Base-by-base conservation (phyloP, 1,139 yeast species). In the Hansenula anomala region DNA sequence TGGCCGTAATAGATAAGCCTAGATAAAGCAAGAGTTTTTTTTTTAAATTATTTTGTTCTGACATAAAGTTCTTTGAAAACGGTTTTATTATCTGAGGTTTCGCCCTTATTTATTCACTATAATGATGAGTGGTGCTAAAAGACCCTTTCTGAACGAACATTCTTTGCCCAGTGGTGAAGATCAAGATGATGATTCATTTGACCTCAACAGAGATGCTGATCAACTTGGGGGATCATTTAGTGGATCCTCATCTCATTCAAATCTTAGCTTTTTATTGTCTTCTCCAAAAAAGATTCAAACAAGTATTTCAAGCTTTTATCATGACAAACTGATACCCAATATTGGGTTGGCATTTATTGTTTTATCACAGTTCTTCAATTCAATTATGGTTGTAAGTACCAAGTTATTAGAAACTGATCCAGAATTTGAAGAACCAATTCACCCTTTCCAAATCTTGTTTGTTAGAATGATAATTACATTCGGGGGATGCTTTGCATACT, bases 391-490 rank as follows among this genome's bases (percentile, higher is more conserved):
- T 9, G 74, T 82, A 12, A 71, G 86, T 7, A 82, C 94, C 48
- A 82, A 86, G 55, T 61, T 87, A 19, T 63, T 87, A 36, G 85
- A 80, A 44, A 75, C 84, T 2, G 85, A 82, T 48, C 66, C 72
- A 19, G 75, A 70, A 40, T 69, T 71, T 20, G 69, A 69, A 3
- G 55, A 49, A 6, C 82, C 83, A 8, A 73, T 86, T 47, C 81
- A 83, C 53, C 94, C 96, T 1, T 61, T 85, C 28, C 95, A 87
- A 59, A 82, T 87, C 38, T 64, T 89, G 32, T 75, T 84, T 49
- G 78, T 75, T 7, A 71, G 97, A 40, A 88, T 88, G 96, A 43
- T 65, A 24, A 73, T 87, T 43, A 89, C 96, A 0, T 75, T 76
- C 45, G 39, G 66, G 1, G 73, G 80, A 27, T 78, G 89, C 44